Conservation (phyloP, 2,329 filamentous ascomycete genomes). For the Dactylella cylindrospora region DNA sequence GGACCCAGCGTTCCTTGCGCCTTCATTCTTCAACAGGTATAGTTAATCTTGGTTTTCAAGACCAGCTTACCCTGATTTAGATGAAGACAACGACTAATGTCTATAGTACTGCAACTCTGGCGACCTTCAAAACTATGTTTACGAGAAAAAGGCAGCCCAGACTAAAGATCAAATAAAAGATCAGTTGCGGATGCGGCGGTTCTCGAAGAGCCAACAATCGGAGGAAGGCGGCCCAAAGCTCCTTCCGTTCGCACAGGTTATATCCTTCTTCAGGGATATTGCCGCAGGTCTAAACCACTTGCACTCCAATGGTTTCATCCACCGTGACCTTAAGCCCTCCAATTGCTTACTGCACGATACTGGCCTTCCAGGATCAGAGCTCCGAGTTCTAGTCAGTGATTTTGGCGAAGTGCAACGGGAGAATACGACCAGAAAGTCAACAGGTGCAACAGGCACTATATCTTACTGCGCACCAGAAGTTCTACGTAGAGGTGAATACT, state of each 20-base stretch:
- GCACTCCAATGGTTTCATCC: slow-evolving; percentile 88
- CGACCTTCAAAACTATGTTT: slow-evolving; percentile 83
- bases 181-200: slow-evolving; percentile 67
- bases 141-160: slow-evolving; percentile 58
- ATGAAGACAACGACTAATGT: slow-evolving; percentile 6
- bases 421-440: slow-evolving; percentile 78
- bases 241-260: slow-evolving; percentile 85
- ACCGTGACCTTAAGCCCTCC: slow-evolving; percentile 91
- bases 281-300: slow-evolving; percentile 88
- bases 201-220: slow-evolving; percentile 72
- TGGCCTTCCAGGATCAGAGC: slow-evolving; percentile 62
- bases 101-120: slow-evolving; percentile 80
- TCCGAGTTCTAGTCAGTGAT: slow-evolving; percentile 87
- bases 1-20: slow-evolving; percentile 89
- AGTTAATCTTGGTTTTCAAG: no score
- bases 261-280: slow-evolving; percentile 93
- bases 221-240: slow-evolving; percentile 55
- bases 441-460: slow-evolving; percentile 90
- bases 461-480: slow-evolving; percentile 98
- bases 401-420: slow-evolving; percentile 95
- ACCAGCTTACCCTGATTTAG: no score
- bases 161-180: slow-evolving; percentile 88
- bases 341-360: slow-evolving; percentile 82
- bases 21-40: slow-evolving; percentile 83
- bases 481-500: slow-evolving; percentile 60